Base-by-base conservation (phyloP, 2,329 filamentous ascomycete genomes). In the Phialophora expanda region DNA sequence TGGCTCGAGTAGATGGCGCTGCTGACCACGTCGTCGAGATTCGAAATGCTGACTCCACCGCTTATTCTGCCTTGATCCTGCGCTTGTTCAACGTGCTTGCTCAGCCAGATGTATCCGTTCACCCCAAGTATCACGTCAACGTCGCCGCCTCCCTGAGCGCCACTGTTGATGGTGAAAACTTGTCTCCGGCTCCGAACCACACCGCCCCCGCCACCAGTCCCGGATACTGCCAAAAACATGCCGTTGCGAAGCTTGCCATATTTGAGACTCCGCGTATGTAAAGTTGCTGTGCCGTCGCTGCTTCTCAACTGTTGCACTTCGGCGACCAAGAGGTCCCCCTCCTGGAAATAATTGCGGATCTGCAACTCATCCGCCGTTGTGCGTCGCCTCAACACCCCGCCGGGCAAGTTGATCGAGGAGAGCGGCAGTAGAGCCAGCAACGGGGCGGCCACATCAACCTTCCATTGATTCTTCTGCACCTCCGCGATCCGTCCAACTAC, bases 171-270 rank as follows among this genome's bases (percentile, higher is more conserved):
- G 0, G 92, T 95, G 85, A 95, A 97, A 48, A 95, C 89, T 80
- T 99, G 95, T 64, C 93, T 83, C 72, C 94, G 87, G 26, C 89
- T 87, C 60, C 95, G 83, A 32, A 96, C 92, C 1, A 98, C 93
- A 51, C 93, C 93, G 5, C 84, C 84, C 20, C 82, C 83, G 6
- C 93, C 91, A 0, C 93, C 93, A 0, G 90, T 89, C 0, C 93
- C 93, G 7, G 86, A 86, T 1, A 98, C 90, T 57, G 88, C 87
- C 62, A 95, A 85, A 75, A 99, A 98, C 2, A 96, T 85, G 3
- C 95, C 95, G 78, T 99, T 99, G 59, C 94, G 84, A 74, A 99
- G 83, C 81, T 99, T 99, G 53, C 95, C 95, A 79, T 98, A 99
- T 76, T 94, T 93, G 75, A 98, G 80, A 70, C 87, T 91, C 67